A percentile compares a stretch with the other conserved stretches of the same genome.
Conservation (phyloP, 2,329 filamentous ascomycete genomes). For the Ceratocystis variospora region DNA sequence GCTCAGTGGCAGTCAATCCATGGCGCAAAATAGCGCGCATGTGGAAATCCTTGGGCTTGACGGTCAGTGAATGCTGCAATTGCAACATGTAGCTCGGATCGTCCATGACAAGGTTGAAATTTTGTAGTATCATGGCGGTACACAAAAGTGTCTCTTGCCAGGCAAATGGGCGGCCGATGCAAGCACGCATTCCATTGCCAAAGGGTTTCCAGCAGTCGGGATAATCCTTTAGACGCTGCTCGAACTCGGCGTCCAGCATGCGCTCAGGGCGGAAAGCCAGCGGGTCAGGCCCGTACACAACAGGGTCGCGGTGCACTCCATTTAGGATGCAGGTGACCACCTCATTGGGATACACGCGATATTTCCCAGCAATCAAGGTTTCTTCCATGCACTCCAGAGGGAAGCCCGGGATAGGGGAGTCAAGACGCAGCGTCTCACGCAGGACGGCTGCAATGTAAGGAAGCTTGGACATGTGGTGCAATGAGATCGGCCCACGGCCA, state of each 20-base stretch:
- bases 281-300: conserved; percentile 51
- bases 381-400: conserved; percentile 40
- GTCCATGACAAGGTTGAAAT: conserved; percentile 52
- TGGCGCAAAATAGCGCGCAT: conserved; percentile 46
- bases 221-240: conserved; percentile 45
- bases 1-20: conserved; percentile 31
- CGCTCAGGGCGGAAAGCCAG: conserved; percentile 55
- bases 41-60: conserved; percentile 50
- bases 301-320: conserved; percentile 46
- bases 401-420: conserved; percentile 32
- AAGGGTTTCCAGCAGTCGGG: conserved; percentile 58
- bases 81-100: conserved; percentile 46
- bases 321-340: conserved; percentile 36
- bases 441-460: conserved; percentile 53
- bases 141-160: conserved; percentile 57
- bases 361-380: conserved; percentile 46
- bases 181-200: conserved; percentile 55
- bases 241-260: conserved; percentile 56
- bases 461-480: conserved; percentile 50
- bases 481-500: conserved; percentile 41
- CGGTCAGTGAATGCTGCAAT: conserved; percentile 43
- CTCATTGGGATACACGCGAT: conserved; percentile 41
- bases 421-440: conserved; percentile 50
- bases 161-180: conserved; percentile 60
- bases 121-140: conserved; percentile 52